Evolutionary conservation across 2,329 filamentous ascomycete genomes (phyloP).

Genomic region (Fusarium vanettenii): DNA sequence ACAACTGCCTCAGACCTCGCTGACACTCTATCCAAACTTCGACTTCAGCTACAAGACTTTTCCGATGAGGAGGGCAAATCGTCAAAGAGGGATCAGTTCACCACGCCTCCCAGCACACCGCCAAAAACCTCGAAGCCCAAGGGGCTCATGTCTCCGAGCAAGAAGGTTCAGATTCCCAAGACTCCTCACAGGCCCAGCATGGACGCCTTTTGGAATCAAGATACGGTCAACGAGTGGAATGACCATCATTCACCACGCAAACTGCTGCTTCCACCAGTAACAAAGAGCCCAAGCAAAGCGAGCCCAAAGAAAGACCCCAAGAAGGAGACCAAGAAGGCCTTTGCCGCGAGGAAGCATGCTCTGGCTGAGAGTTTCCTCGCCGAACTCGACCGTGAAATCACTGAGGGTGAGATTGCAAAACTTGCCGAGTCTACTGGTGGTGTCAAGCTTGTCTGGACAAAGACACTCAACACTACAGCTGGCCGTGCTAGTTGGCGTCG

Average conservation of each 20-base stretch:
- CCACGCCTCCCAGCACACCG: slow-evolving; percentile 39
- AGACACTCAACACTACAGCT: slow-evolving; percentile 83
- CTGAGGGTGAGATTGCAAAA: slow-evolving; percentile 66
- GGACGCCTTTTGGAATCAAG: slow-evolving; percentile 71
- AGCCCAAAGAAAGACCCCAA: slow-evolving; percentile 51
- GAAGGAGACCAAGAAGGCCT: slow-evolving; percentile 65
- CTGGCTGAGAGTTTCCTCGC: slow-evolving; percentile 73
- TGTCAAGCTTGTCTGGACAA: slow-evolving; percentile 78
- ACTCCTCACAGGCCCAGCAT: slow-evolving; percentile 65
- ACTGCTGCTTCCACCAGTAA: slow-evolving; percentile 44
- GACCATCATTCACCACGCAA: slow-evolving; percentile 68
- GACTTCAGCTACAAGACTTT: slow-evolving; percentile 37
- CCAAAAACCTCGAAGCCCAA: slow-evolving; percentile 29
- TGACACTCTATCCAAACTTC: slow-evolving; percentile 39
- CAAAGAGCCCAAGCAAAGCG: slow-evolving; percentile 44
- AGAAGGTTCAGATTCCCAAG: slow-evolving; percentile 57
- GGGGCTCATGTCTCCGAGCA: slow-evolving; percentile 47
- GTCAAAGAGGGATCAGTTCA: slow-evolving; percentile 18
- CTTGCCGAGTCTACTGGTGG: slow-evolving; percentile 75
- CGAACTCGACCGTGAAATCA: slow-evolving; percentile 76
- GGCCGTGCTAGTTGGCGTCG: slow-evolving; percentile 80
- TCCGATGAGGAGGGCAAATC: slow-evolving; percentile 36
- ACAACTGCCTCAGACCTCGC: slow-evolving; percentile 37
- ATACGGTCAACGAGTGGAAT: slow-evolving; percentile 72
- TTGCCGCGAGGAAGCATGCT: slow-evolving; percentile 70